Conservation (phyloP, 768 basidiomycete genomes). For the Termitomyces sp. region DNA sequence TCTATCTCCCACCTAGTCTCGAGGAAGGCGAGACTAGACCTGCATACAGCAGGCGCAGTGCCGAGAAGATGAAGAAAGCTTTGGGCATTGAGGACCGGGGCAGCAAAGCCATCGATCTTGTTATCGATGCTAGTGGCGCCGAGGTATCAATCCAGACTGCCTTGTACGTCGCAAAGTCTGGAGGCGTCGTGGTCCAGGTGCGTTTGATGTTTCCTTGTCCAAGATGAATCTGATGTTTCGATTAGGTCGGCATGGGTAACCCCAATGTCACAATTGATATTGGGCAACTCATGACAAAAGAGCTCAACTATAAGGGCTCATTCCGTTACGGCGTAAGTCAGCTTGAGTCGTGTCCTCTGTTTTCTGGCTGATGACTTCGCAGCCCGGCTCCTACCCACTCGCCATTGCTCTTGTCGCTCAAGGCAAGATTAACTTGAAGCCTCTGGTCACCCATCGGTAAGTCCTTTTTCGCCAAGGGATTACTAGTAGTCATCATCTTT, state of each 20-base stretch:
- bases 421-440: slow-evolving; percentile 83
- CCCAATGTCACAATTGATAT: slow-evolving; percentile 76
- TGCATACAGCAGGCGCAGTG: slow-evolving; percentile 73
- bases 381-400: slow-evolving; percentile 84
- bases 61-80: slow-evolving; percentile 58
- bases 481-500: slow-evolving; percentile 1
- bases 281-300: slow-evolving; percentile 67
- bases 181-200: slow-evolving; percentile 75
- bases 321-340: slow-evolving; percentile 81
- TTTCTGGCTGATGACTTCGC: slow-evolving; percentile 3
- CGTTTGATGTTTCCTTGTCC: slow-evolving; percentile 12
- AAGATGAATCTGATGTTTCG: background rate
- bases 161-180: slow-evolving; percentile 69
- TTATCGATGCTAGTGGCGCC: slow-evolving; percentile 91
- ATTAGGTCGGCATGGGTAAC: slow-evolving; percentile 83
- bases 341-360: background rate
- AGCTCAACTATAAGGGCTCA: slow-evolving; percentile 82
- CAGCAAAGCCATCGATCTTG: slow-evolving; percentile 70
- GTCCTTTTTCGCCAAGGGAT: background rate
- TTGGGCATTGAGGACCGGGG: slow-evolving; percentile 76
- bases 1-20: slow-evolving; percentile 60
- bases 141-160: slow-evolving; percentile 91
- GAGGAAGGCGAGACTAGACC: slow-evolving; percentile 64
- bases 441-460: slow-evolving; percentile 86
- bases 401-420: slow-evolving; percentile 82